phyloP scores from a whole-genome alignment of 129 eudicot species.

The Flaveria brownii region DNA sequence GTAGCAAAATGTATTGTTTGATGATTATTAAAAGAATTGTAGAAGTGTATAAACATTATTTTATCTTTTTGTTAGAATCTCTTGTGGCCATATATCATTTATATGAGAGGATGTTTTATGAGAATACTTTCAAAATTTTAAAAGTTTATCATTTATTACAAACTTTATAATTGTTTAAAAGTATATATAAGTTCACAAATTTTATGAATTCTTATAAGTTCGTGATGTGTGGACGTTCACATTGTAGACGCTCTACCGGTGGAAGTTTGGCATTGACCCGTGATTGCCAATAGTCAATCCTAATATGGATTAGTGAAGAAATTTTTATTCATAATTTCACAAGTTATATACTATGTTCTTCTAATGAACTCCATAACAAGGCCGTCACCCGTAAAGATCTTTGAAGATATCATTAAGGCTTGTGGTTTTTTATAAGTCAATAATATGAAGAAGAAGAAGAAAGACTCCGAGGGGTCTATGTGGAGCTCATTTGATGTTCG shows the following conservation, averaged over 20 bases:
- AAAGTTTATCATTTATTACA: background rate
- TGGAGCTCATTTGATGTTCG: too few relatives aligned
- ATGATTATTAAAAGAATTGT: background rate
- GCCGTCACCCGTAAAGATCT: too few relatives aligned
- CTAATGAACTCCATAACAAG: background rate
- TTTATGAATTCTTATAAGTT: too few relatives aligned
- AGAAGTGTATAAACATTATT: background rate
- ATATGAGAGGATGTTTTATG: background rate
- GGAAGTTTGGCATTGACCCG: too few relatives aligned
- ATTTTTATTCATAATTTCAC: background rate
- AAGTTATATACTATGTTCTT: background rate
- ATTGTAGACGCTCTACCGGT: too few relatives aligned
- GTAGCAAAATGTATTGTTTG: slow-evolving; percentile 7
- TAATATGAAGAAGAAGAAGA: too few relatives aligned
- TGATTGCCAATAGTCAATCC: background rate
- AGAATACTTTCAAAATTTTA: background rate
- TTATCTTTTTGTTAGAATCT: background rate
- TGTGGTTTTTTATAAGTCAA: too few relatives aligned
- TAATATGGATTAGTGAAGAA: background rate
- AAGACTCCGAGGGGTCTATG: too few relatives aligned
- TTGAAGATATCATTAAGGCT: too few relatives aligned
- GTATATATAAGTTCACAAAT: too few relatives aligned
- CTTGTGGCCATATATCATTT: background rate
- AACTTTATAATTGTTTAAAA: background rate
- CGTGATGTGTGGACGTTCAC: too few relatives aligned